Evolutionary conservation across 164 flowering plant species (phyloP).

Genomic region (Nymphaea colorata): DNA sequence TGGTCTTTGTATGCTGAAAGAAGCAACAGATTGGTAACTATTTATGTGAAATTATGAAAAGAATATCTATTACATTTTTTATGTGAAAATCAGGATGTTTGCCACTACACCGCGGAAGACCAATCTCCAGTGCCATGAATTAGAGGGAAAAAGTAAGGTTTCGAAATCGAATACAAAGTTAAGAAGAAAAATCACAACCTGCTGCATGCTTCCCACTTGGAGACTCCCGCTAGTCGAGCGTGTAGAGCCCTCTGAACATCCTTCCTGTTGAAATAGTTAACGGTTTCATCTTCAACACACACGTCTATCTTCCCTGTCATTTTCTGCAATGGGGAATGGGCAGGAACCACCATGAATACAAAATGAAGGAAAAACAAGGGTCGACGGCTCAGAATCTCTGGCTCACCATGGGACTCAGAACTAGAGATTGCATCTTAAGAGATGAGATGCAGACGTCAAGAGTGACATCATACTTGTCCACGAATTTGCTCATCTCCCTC

Average conservation of each 20-base stretch:
- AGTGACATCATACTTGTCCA: constrained; percentile 76
- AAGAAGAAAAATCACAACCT: constrained; percentile 24
- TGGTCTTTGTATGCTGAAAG: background rate
- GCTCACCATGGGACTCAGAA: constrained; percentile 48
- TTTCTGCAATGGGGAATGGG: constrained; percentile 20
- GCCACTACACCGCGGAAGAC: background rate
- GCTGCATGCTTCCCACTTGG: constrained; percentile 69
- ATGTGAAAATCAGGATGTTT: no score
- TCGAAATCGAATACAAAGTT: background rate
- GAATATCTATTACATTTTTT: background rate
- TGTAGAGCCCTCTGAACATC: constrained; percentile 76
- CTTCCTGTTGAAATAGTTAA: constrained; percentile 51
- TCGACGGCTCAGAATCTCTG: background rate
- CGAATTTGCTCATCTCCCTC: constrained; percentile 61
- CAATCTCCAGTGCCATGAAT: background rate
- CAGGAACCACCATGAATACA: background rate
- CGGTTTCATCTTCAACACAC: constrained; percentile 74
- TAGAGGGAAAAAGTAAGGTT: background rate
- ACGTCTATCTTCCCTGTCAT: constrained; percentile 50
- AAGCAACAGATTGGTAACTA: background rate
- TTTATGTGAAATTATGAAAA: background rate
- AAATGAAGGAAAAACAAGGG: background rate
- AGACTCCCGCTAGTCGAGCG: constrained; percentile 62
- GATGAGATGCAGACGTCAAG: constrained; percentile 78
- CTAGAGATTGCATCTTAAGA: constrained; percentile 46